A percentile compares a stretch with the other conserved stretches of the same genome.
These are phyloP conservation scores for Yamadazyma conglobata DNA, from an alignment of 1,139 yeast species.

Conservation along the genomic window DNA sequence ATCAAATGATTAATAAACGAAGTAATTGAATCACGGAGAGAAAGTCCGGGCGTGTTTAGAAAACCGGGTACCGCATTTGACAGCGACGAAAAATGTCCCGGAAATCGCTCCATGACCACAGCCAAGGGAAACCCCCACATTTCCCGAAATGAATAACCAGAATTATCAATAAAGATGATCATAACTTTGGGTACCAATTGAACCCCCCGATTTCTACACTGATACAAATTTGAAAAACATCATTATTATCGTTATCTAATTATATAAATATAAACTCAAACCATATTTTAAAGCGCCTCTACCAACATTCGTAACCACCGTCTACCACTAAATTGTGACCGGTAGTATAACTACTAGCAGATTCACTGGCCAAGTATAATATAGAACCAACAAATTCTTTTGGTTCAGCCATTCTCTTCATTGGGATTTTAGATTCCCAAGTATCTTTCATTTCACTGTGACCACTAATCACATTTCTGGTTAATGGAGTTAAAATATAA, in stretches of 20 bases:
- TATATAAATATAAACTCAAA: not conserved
- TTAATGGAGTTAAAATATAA: conserved; percentile 48
- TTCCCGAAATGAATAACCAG: too few relatives aligned
- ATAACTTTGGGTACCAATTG: too few relatives aligned
- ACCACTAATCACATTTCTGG: conserved; percentile 44
- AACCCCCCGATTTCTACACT: too few relatives aligned
- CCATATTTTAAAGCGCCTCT: conserved; percentile 6
- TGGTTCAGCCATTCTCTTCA: conserved; percentile 52
- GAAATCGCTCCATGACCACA: too few relatives aligned
- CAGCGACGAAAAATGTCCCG: too few relatives aligned
- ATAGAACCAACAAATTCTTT: conserved; percentile 48
- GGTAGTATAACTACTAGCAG: conserved; percentile 46
- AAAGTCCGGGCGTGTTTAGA: too few relatives aligned
- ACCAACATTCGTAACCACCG: conserved; percentile 47
- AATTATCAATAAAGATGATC: too few relatives aligned
- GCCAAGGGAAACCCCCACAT: too few relatives aligned
- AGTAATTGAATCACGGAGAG: too few relatives aligned
- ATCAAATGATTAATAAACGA: too few relatives aligned
- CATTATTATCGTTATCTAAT: conserved; percentile 3
- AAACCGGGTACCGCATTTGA: too few relatives aligned
- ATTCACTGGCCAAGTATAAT: conserved; percentile 45
- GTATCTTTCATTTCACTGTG: conserved; percentile 46
- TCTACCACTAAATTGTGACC: conserved; percentile 51
- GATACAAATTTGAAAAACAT: too few relatives aligned
- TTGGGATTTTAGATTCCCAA: conserved; percentile 48